A percentile compares a stretch with the other conserved stretches of the same genome.
phyloP scores from a whole-genome alignment of 768 basidiomycete genomes.

The Tricholoma sp. region DNA sequence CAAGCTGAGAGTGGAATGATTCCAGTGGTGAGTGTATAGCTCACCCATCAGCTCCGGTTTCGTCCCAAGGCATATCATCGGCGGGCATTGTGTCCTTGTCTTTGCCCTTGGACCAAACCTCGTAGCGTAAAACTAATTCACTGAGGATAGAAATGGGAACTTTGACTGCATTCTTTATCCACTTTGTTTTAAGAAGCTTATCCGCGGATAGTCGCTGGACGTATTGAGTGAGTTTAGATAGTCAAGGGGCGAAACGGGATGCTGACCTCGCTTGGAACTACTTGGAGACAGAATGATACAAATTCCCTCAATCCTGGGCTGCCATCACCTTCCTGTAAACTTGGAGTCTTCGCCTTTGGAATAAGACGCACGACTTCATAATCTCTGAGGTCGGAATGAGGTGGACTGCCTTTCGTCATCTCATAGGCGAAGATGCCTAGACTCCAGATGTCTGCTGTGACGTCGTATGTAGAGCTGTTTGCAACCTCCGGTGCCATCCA shows the following conservation, averaged over 20 bases:
- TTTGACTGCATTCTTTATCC: conserved; percentile 80
- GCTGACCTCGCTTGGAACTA: conserved; percentile 72
- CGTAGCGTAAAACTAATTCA: conserved; percentile 77
- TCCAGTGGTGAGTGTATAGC: conserved; percentile 11
- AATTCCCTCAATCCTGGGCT: conserved; percentile 88
- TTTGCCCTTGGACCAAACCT: conserved; percentile 60
- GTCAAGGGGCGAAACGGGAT: background rate
- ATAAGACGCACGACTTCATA: conserved; percentile 88
- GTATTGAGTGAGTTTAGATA: conserved; percentile 2
- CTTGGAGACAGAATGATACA: conserved; percentile 74
- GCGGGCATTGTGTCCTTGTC: conserved; percentile 52
- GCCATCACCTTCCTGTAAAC: conserved; percentile 71
- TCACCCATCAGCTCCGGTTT: conserved; percentile 56
- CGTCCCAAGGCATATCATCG: conserved; percentile 67
- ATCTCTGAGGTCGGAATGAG: conserved; percentile 83
- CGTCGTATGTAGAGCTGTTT: conserved; percentile 86
- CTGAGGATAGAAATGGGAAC: conserved; percentile 61
- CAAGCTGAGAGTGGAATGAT: background rate
- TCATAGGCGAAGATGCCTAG: conserved; percentile 95
- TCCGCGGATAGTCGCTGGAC: conserved; percentile 81
- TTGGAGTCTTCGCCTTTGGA: conserved; percentile 77
- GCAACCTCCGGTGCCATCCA: conserved; percentile 99
- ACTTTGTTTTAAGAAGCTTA: conserved; percentile 80
- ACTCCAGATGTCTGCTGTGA: conserved; percentile 98
- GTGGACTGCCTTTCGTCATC: conserved; percentile 95